A percentile compares a stretch with the other conserved stretches of the same genome.
phyloP scores from a whole-genome alignment of 2,329 filamentous ascomycete species.

The Trichoderma gracile region DNA sequence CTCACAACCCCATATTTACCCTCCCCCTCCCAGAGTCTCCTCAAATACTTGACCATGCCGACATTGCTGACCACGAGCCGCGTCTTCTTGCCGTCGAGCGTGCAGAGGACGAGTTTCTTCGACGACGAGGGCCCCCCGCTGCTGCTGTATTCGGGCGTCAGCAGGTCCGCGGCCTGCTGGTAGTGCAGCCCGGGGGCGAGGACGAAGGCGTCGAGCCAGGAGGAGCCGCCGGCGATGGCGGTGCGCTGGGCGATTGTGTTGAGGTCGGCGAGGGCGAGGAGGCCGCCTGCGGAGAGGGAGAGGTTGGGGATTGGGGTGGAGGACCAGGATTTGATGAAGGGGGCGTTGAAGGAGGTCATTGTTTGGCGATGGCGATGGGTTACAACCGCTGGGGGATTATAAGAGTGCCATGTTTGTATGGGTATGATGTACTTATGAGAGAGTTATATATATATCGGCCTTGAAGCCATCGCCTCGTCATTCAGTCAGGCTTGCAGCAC shows the following conservation, averaged over 20 bases:
- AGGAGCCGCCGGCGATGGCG: conserved; percentile 56
- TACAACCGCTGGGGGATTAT: no score
- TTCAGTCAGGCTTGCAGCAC: no score
- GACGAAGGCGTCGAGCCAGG: conserved; percentile 57
- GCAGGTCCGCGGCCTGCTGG: conserved; percentile 56
- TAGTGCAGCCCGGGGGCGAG: conserved; percentile 62
- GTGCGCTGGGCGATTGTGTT: conserved; percentile 57
- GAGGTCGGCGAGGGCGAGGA: conserved; percentile 61
- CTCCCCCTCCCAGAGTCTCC: conserved; percentile 34
- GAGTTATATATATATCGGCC: no score
- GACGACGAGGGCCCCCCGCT: not conserved
- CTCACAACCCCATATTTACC: conserved; percentile 32
- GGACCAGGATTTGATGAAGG: conserved; percentile 46
- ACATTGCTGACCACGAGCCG: conserved; percentile 48
- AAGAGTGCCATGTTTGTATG: no score
- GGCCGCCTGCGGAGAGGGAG: conserved; percentile 52
- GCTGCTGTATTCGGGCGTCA: conserved; percentile 43
- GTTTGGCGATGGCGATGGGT: no score
- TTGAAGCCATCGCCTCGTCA: no score
- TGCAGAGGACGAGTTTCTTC: conserved; percentile 30
- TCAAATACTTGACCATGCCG: conserved; percentile 53
- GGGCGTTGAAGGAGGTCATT: not conserved
- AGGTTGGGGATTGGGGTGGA: conserved; percentile 49
- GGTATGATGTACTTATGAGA: no score
- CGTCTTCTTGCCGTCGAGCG: conserved; percentile 34